phyloP scores from a whole-genome alignment of 345 rosid genomes.

The Lumnitzera racemosa region DNA sequence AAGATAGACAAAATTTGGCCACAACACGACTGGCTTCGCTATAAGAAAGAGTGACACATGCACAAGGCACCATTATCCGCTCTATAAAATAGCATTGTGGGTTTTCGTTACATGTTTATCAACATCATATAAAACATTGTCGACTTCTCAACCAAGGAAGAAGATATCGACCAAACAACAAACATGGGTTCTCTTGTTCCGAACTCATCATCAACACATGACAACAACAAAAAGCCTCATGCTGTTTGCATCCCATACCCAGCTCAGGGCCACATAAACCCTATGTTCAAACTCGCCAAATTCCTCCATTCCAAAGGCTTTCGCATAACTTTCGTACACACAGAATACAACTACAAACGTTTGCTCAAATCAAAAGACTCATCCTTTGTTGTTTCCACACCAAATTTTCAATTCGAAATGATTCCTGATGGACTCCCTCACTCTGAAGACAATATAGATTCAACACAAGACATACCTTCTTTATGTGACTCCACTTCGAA shows the following conservation, averaged over 20 bases:
- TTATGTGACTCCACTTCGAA: slow-evolving; percentile 7
- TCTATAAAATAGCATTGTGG: too few relatives aligned
- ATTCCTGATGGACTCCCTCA: slow-evolving; percentile 11
- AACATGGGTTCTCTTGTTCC: slow-evolving; percentile 1
- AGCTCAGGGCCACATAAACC: slow-evolving; percentile 12
- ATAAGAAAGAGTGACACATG: too few relatives aligned
- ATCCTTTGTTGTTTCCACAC: slow-evolving; percentile 1
- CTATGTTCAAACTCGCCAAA: slow-evolving; percentile 8
- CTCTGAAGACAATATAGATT: not conserved
- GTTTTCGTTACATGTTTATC: too few relatives aligned
- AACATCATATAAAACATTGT: too few relatives aligned
- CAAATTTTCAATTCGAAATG: slow-evolving; percentile 1
- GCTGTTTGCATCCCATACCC: slow-evolving; percentile 6
- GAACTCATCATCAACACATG: not conserved
- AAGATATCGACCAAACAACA: not conserved
- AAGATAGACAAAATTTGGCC: too few relatives aligned
- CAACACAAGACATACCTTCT: slow-evolving; percentile 11
- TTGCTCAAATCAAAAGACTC: slow-evolving; percentile 5
- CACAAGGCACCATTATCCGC: too few relatives aligned
- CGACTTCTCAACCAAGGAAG: not conserved
- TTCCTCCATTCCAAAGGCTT: slow-evolving; percentile 8
- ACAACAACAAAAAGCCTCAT: slow-evolving; percentile 4
- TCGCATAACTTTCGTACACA: slow-evolving; percentile 7
- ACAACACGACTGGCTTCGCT: too few relatives aligned
- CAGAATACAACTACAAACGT: slow-evolving; percentile 12